phyloP scores from a whole-genome alignment of 345 rosid species.

The Citrus cavaleriei region DNA sequence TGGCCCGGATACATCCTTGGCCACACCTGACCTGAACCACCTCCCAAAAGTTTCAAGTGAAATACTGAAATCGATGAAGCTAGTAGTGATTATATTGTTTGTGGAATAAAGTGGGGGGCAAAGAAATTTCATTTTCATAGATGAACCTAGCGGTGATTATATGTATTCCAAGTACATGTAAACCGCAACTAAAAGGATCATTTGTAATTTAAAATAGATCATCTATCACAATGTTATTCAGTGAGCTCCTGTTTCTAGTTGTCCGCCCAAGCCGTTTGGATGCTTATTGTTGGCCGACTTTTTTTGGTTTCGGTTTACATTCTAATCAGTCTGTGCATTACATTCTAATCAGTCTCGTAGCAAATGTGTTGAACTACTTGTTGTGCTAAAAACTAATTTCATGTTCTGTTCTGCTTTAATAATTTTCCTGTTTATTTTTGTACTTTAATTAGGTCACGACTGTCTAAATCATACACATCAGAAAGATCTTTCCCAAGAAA shows the following conservation, averaged over 20 bases:
- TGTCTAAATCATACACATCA: neutral
- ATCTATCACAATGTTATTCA: slow-evolving; percentile 50
- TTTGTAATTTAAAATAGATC: too few relatives aligned
- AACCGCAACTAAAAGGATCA: too few relatives aligned
- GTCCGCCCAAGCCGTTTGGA: slow-evolving; percentile 74
- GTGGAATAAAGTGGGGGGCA: too few relatives aligned
- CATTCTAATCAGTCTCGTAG: slow-evolving; percentile 48
- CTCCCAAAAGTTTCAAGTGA: too few relatives aligned
- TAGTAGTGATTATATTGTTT: too few relatives aligned
- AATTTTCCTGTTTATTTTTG: neutral
- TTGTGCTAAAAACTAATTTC: neutral
- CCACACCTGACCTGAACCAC: too few relatives aligned
- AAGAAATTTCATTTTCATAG: too few relatives aligned
- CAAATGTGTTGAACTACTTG: slow-evolving; percentile 71
- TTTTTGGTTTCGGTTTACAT: slow-evolving; percentile 95
- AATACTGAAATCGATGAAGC: too few relatives aligned
- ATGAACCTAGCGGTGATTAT: too few relatives aligned
- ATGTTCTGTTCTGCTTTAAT: neutral
- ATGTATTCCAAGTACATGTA: too few relatives aligned
- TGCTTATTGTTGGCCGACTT: slow-evolving; percentile 86
- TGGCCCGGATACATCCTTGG: too few relatives aligned
- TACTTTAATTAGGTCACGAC: too few relatives aligned
- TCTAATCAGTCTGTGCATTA: slow-evolving; percentile 84
- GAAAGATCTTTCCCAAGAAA: neutral
- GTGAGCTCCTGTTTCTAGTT: slow-evolving; percentile 70